Evolutionary conservation across 164 flowering plant genomes (phyloP), one percentile per base, ranked within the genome.

Genomic region (Stephania yunnanensis): DNA sequence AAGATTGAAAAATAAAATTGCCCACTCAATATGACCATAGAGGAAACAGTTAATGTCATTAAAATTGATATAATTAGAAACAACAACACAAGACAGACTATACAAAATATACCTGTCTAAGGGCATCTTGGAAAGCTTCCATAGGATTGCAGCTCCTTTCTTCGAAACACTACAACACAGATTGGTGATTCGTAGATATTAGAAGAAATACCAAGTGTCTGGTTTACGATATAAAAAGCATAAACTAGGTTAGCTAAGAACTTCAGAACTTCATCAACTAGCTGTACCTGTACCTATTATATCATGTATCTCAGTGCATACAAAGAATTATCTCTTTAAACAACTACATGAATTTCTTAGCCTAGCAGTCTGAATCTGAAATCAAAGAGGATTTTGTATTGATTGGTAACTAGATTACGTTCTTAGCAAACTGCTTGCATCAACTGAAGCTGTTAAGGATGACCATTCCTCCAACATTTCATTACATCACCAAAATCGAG

Each of bases 91-190:
- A 64, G 42, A 20, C 20, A 10, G 13, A 30, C 46, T 17, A 70
- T 9, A 15, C 19, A 72, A 31, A 64, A 11, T 64, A 20, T 63
- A 84, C 86, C 64, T 82, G 79, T 73, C 73, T 78, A 45, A 84
- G 74, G 75, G 86, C 84, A 66, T 75, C 80, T 79, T 82, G 83
- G 72, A 81, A 84, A n/a, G 78, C 72, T 74, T 77, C 78, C 78
- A 68, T 44, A 63, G 82, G 72, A 72, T 80, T 79, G 68, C 69
- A 81, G 73, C 82, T 80, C 66, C 82, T 79, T 75, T 79, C 83
- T 70, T 77, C 78, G 61, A 82, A 84, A 74, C 80, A 80, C 85
- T 82, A 75, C 22, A 74, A 72, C 25, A 19, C 25, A 42, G 48
- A 73, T 74, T 70, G 12, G 7, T 3, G 11, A 25, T 61, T 19